Evolutionary conservation across 1,139 yeast genomes (phyloP), one percentile per base, ranked within the genome.

Genomic region (Saccharomyces hybrid): DNA sequence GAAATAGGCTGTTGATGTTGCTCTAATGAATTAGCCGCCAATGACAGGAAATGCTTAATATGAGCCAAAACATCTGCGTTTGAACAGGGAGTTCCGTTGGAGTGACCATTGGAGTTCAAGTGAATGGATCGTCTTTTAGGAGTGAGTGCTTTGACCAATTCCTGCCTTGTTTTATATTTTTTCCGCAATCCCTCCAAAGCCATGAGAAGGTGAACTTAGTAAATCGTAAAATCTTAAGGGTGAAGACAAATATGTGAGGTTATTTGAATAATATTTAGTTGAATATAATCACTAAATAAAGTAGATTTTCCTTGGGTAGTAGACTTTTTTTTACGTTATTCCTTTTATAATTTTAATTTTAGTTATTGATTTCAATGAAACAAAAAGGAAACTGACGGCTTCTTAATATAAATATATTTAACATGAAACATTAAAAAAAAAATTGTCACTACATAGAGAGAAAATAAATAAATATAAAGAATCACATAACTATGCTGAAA

Each of bases 41-140:
- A 52, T 3, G 54, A 53, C 19, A 60, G 47, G 7, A 56, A 55
- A 23, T 53, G 47, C 38, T 55, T 55, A n/a, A 56, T 54, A 13
- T 26, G 54, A 54, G 48, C 49, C 56, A 38, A 46, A 16, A 19
- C 46, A 54, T 23, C 46, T 48, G 27, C 46, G 44, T 28, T 42
- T 49, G 50, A 44, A 41, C 27, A 5, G 44, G 13, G 6, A 14
- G 28, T 5, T 9, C 25, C 44, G 3, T 9, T 38, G 11, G 44
- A 38, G 25, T 38, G 26, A 16, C 6, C 44, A 19, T 19, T 38
- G 2, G 44, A 13, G 44, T 19, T 38, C 6, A 38, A 11, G 19
- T 38, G 44, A 19, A 38, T 38, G 26, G 44, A 38, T 3, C 44
- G 44, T 11, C 23, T 38, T 38, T 19, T 19, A 19, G 44, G 13